Evolutionary conservation across 305 asterid species (phyloP), one percentile per base, ranked within the genome.

Genomic region (Striga hermonthica): DNA sequence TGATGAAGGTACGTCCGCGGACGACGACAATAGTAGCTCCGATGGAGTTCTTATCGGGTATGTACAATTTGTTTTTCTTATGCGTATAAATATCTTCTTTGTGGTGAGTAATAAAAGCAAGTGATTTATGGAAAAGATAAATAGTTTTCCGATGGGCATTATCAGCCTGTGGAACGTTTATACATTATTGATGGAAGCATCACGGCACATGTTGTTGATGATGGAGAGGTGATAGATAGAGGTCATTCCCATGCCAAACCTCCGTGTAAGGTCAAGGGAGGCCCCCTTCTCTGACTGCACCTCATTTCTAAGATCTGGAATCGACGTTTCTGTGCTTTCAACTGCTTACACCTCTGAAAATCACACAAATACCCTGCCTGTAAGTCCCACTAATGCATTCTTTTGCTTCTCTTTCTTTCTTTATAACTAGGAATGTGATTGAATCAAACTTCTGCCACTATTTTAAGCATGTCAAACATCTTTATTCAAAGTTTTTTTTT

Each of bases 201-300:
- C 52, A 67, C 73, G 1, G 67, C 84, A 55, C 76, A 69, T 59
- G 36, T 93, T 40, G 64, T 72, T 12, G 78, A 80, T 11, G 66
- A 80, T 12, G 92, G 82, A 31, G 77, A 64, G 64, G 73, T 73
- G 69, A 35, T 71, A 9, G 69, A 35, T 71, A 9, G 90, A 87
- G 78, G 89, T 72, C 5, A 64, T 90, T 66, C 87, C 89, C 3
- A 66, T 80, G 71, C 64, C 91, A 31, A 67, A 84, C 78, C 82
- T 90, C 62, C 97, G 98, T 74, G 71, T 90, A 15, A 80, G 83
- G 76, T 88, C 97, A 52, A 82, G 96, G 76, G 86, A 76, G 70
- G 95, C 97, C 31, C 73, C 79, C 16, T 43, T 65, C 14, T 59
- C 78, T 9, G 99, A 92, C 65, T 92, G 98, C 76, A 64, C 79